Conservation (phyloP, 352 stramenopile genomes). For the Phytophthora niederhauseri region DNA sequence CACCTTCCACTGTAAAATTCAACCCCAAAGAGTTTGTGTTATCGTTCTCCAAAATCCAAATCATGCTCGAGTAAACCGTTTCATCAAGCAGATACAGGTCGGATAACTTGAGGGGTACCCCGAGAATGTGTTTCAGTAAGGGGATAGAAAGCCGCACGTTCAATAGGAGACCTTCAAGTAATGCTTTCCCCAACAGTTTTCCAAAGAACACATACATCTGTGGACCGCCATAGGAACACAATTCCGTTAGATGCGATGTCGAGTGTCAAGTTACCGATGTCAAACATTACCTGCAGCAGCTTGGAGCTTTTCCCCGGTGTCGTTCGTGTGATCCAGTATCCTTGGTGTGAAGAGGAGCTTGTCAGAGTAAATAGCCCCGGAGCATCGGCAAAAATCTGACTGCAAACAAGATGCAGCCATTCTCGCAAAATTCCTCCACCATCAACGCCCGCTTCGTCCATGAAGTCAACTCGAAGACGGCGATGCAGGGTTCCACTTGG, state of each 20-base stretch:
- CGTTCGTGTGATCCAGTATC: conserved; percentile 71
- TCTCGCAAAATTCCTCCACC: conserved; percentile 81
- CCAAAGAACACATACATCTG: conserved; percentile 87
- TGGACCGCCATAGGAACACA: not conserved
- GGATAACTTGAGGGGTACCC: conserved; percentile 52
- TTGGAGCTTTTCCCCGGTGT: conserved; percentile 25
- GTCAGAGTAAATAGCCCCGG: conserved; percentile 58
- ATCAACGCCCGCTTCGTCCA: conserved; percentile 79
- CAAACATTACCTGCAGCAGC: conserved; percentile 46
- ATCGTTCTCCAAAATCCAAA: conserved; percentile 63
- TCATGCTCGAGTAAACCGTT: conserved; percentile 71
- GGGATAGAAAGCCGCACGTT: conserved; percentile 71
- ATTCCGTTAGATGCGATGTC: not conserved
- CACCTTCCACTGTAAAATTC: conserved; percentile 65
- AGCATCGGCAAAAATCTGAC: conserved; percentile 58
- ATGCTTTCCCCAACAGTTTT: conserved; percentile 64
- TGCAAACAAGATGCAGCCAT: conserved; percentile 80
- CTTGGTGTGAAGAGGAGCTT: conserved; percentile 48
- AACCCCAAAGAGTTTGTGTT: conserved; percentile 59
- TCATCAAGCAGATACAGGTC: conserved; percentile 78
- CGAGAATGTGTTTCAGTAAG: conserved; percentile 75
- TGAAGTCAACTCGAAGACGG: conserved; percentile 87
- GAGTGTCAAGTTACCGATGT: not conserved
- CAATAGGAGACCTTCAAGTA: conserved; percentile 78
- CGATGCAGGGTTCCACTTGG: conserved; percentile 57